Conservation (phyloP, 2,329 filamentous ascomycete genomes). For the Botryotinia narcissicola region DNA sequence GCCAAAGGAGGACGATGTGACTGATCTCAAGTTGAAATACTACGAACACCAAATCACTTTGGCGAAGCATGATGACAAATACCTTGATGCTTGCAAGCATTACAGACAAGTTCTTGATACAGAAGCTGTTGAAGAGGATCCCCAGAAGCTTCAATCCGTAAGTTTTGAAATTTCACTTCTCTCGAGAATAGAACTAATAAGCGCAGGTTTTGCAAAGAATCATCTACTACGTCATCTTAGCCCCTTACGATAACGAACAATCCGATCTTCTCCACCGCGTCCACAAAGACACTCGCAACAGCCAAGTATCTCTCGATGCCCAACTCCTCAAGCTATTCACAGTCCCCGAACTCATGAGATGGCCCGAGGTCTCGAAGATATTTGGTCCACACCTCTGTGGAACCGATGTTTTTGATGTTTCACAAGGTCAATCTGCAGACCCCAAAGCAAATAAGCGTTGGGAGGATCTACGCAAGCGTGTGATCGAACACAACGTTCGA, state of each 20-base stretch:
- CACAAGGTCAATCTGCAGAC: slow-evolving; percentile 63
- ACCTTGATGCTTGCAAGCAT: slow-evolving; percentile 96
- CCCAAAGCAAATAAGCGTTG: slow-evolving; percentile 82
- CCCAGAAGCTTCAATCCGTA: slow-evolving; percentile 81
- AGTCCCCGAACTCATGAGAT: slow-evolving; percentile 94
- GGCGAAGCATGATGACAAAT: slow-evolving; percentile 96
- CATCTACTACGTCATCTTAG: slow-evolving; percentile 95
- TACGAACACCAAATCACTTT: slow-evolving; percentile 97
- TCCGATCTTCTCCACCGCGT: slow-evolving; percentile 95
- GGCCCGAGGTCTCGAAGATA: slow-evolving; percentile 86
- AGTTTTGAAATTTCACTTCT: slow-evolving; percentile 36
- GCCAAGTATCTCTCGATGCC: slow-evolving; percentile 74
- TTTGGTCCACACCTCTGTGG: slow-evolving; percentile 85
- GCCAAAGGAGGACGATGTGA: slow-evolving; percentile 83
- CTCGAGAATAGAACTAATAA: slow-evolving; percentile 24
- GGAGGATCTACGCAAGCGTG: slow-evolving; percentile 93
- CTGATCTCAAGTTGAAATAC: slow-evolving; percentile 90
- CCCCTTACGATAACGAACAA: slow-evolving; percentile 97
- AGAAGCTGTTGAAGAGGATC: slow-evolving; percentile 88
- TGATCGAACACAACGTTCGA: slow-evolving; percentile 98
- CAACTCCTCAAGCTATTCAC: slow-evolving; percentile 93
- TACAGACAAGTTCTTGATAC: slow-evolving; percentile 97
- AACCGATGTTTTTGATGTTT: slow-evolving; percentile 84
- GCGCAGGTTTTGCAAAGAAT: slow-evolving; percentile 84
- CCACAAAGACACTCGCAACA: slow-evolving; percentile 77